Evolutionary conservation across 805 yeast species (phyloP).

Genomic region (Suhomyces sp.): DNA sequence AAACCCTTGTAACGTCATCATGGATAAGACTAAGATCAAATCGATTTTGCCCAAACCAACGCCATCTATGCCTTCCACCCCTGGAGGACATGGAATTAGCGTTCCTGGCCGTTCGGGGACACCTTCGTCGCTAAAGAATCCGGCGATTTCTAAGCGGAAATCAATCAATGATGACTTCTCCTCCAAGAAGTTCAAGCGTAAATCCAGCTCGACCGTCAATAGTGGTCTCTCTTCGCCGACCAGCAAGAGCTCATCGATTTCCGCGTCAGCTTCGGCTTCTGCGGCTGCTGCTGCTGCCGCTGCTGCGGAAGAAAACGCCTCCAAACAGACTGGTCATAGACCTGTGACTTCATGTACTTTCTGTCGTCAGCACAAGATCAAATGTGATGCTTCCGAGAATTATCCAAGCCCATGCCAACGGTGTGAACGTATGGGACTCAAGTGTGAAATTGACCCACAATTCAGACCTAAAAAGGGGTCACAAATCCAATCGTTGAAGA

Average conservation of each 20-base stretch:
- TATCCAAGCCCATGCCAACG: conserved; percentile 81
- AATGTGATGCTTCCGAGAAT: conserved; percentile 84
- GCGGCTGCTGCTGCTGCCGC: conserved; percentile 5
- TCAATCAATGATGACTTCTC: conserved; percentile 10
- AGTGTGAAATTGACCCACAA: conserved; percentile 87
- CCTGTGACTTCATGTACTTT: conserved; percentile 94
- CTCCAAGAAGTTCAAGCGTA: conserved; percentile 12
- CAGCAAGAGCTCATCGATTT: not conserved
- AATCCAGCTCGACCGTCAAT: conserved; percentile 8
- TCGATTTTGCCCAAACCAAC: conserved; percentile 44
- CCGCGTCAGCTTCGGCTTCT: conserved; percentile 2
- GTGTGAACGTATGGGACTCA: conserved; percentile 75
- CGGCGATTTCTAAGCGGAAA: conserved; percentile 15
- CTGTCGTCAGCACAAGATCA: conserved; percentile 91
- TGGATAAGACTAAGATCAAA: conserved; percentile 42
- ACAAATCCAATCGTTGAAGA: conserved; percentile 78
- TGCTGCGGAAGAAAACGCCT: conserved; percentile 5
- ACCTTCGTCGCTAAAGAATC: not conserved
- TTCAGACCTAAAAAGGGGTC: conserved; percentile 91
- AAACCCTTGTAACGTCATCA: no score
- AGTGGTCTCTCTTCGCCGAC: not conserved
- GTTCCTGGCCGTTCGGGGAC: conserved; percentile 1
- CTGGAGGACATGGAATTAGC: conserved; percentile 7
- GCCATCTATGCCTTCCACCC: conserved; percentile 15
- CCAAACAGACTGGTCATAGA: conserved; percentile 53